Evolutionary conservation across 805 yeast genomes (phyloP).

Genomic region (Ogataea pignaliae): DNA sequence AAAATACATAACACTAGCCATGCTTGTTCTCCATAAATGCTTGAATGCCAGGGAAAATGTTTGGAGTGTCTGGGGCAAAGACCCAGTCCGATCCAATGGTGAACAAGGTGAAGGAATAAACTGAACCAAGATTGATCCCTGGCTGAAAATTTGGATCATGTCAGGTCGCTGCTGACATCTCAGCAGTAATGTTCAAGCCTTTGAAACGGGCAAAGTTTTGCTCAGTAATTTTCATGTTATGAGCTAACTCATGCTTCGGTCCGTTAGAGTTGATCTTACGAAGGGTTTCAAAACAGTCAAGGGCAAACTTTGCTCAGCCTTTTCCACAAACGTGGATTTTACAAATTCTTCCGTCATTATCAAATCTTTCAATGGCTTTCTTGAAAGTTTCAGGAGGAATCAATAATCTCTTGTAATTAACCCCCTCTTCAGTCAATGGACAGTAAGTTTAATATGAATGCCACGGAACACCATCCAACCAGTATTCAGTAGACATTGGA

Average conservation of each 20-base stretch:
- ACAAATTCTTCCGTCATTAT: constrained; percentile 23
- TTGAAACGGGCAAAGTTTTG: constrained; percentile 21
- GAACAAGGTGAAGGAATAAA: constrained; percentile 24
- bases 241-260: constrained; percentile 24
- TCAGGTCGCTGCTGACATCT: constrained; percentile 26
- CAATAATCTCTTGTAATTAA: constrained; percentile 16
- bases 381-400: constrained; percentile 26
- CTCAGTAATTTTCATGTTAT: constrained; percentile 24
- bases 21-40: constrained; percentile 25
- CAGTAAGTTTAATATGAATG: constrained; percentile 22
- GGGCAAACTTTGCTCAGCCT: constrained; percentile 23
- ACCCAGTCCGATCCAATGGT: constrained; percentile 28
- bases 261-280: constrained; percentile 22
- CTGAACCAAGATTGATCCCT: constrained; percentile 21
- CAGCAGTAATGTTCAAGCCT: constrained; percentile 22
- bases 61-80: constrained; percentile 26
- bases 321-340: constrained; percentile 24
- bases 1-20: too few species aligned
- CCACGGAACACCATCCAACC: constrained; percentile 29
- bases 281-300: constrained; percentile 23
- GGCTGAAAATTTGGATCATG: constrained; percentile 25
- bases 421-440: constrained; percentile 17
- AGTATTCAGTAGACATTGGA: constrained; percentile 22
- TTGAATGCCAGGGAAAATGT: constrained; percentile 25
- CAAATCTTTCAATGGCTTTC: constrained; percentile 21